Conservation (phyloP, 1,284 basidiomycete species). For the Phenoliferia sp. region DNA sequence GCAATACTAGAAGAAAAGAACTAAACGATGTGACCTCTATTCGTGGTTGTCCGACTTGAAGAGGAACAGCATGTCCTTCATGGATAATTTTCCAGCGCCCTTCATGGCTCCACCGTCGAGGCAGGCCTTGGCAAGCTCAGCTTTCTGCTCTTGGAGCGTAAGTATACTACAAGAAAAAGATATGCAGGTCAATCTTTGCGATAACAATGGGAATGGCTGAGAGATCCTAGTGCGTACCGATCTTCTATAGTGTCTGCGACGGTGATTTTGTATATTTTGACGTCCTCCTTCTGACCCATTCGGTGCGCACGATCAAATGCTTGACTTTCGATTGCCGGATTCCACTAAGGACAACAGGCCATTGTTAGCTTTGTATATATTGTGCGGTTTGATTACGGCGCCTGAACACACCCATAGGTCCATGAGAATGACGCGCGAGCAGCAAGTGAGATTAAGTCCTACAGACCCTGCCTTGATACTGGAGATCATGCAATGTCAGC, state of each 20-base stretch:
- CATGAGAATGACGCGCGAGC: constrained; percentile 44
- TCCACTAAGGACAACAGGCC: constrained; percentile 35
- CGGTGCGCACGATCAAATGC: constrained; percentile 76
- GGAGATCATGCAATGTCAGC: background rate
- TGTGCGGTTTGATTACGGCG: constrained; percentile 11
- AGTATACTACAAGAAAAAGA: constrained; percentile 17
- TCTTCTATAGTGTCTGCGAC: constrained; percentile 86
- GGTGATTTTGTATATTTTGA: constrained; percentile 89
- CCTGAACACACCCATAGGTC: constrained; percentile 69
- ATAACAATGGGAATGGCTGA: constrained; percentile 43
- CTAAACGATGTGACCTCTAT: too few species aligned
- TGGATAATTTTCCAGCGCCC: constrained; percentile 67
- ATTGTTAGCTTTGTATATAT: background rate
- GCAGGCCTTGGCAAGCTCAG: constrained; percentile 74
- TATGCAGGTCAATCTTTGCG: background rate
- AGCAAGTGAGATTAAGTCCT: constrained; percentile 89
- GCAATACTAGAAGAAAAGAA: too few species aligned
- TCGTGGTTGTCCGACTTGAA: constrained; percentile 49
- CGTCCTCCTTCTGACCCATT: constrained; percentile 54
- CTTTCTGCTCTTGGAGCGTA: constrained; percentile 75
- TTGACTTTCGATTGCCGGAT: constrained; percentile 49
- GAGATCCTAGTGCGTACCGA: constrained; percentile 72
- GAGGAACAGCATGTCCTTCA: constrained; percentile 75
- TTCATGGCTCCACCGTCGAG: constrained; percentile 82
- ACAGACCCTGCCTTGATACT: constrained; percentile 58